Evolutionary conservation across 2,329 filamentous ascomycete species (phyloP), one percentile per base, ranked within the genome.

Genomic region (Fonsecaea pugnacius): DNA sequence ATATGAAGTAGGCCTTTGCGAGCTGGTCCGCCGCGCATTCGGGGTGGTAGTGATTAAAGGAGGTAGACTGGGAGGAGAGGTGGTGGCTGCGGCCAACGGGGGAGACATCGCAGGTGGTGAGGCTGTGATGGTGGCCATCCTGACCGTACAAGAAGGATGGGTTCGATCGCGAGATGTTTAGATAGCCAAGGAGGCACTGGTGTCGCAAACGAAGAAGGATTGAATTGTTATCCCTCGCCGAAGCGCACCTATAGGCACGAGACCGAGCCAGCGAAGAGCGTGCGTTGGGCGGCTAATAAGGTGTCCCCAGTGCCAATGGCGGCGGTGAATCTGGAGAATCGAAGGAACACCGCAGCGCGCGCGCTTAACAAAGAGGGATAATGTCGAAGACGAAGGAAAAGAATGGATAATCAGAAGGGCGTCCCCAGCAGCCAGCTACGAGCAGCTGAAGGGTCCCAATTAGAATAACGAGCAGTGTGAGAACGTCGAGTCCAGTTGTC

Each of bases 1-100:
- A 72, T 88, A 90, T 73, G 92, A 90, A 73, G 90, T 92, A 77
- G 91, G 89, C 71, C 87, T 82, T 72, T 88, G 83, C 64, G 85
- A 77, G 72, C 82, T 85, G 73, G 88, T 82, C 75, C 85, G 84
- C 73, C 67, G 67, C 30, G 84, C 87, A 68, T 83, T 77, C 12
- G 80, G 75, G 60, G 78, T 76, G 65, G 62, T 46, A 43, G 83
- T 84, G 63, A 83, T 75, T 58, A 85, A 78, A 43, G 83, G 82
- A 60, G 83, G 79, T 18, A 82, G 73, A 54, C 77, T 72, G 27
- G 79, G 75, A 67, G 76, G 74, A 67, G 74, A 77, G 30, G 78
- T 70, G 67, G 73, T 76, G 30, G 69, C 55, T 16, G 60, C 56
- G 24, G 65, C 59, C 46, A 66, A 48, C 36, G 69, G 68, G 46